Conservation (phyloP, 2,329 filamentous ascomycete genomes). For the Monosporascus sp. region DNA sequence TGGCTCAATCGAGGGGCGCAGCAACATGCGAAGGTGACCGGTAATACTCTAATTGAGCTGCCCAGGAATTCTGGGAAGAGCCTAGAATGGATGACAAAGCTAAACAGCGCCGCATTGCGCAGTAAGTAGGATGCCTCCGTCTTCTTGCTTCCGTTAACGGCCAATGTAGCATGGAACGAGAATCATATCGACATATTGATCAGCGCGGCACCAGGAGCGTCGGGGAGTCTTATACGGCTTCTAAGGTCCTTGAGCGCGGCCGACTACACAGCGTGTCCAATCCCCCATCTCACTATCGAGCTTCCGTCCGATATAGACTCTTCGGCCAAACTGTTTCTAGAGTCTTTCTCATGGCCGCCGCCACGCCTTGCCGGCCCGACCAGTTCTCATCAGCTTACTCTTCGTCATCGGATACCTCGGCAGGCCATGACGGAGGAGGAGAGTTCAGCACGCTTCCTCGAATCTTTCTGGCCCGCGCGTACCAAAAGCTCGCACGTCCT, state of each 20-base stretch:
- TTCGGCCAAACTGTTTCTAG: conserved; percentile 57
- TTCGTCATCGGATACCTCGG: conserved; percentile 68
- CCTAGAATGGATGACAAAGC: conserved; percentile 69
- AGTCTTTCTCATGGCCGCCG: conserved; percentile 64
- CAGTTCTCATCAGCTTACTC: conserved; percentile 52
- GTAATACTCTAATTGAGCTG: conserved; percentile 67
- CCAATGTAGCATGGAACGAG: conserved; percentile 64
- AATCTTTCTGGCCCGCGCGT: conserved; percentile 78
- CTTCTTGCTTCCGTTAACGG: conserved; percentile 12
- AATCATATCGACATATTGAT: conserved; percentile 77
- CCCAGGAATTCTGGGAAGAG: conserved; percentile 57
- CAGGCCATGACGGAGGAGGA: conserved; percentile 59
- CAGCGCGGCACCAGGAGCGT: conserved; percentile 64
- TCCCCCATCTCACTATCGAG: conserved; percentile 78
- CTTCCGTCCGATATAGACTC: conserved; percentile 66
- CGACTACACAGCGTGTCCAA: conserved; percentile 65
- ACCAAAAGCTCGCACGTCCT: conserved; percentile 66
- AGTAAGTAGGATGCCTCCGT: conserved; percentile 34
- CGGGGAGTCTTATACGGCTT: conserved; percentile 70
- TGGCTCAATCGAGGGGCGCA: conserved; percentile 61
- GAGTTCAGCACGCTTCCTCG: conserved; percentile 69
- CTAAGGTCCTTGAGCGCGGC: conserved; percentile 69
- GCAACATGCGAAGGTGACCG: conserved; percentile 44
- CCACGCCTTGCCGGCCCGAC: conserved; percentile 30
- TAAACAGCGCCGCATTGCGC: conserved; percentile 67